Conservation (phyloP, 2,329 filamentous ascomycete genomes). For the Beauveria medogensis region DNA sequence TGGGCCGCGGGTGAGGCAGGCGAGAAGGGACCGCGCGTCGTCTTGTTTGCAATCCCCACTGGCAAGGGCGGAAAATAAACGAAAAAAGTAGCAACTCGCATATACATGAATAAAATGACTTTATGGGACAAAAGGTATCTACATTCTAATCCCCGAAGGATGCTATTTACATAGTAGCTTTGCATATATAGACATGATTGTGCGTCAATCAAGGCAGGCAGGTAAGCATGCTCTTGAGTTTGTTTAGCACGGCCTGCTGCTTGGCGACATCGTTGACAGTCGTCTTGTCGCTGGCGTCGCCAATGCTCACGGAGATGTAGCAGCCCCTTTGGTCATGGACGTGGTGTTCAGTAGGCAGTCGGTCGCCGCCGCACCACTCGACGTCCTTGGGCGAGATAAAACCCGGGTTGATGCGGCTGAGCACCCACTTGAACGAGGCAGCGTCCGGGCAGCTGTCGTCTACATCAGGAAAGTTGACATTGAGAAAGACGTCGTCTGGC, state of each 20-base stretch:
- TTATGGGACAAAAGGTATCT: not conserved
- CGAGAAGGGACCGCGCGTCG: conserved; percentile 38
- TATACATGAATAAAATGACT: conserved; percentile 5
- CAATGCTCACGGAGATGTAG: conserved; percentile 56
- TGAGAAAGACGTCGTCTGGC: conserved; percentile 52
- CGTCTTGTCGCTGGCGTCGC: conserved; percentile 50
- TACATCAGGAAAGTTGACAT: conserved; percentile 59
- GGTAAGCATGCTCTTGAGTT: conserved; percentile 23
- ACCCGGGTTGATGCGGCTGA: conserved; percentile 52
- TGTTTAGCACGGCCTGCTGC: conserved; percentile 24
- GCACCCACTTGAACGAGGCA: conserved; percentile 53
- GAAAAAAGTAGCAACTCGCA: not conserved
- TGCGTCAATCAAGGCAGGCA: conserved; percentile 16
- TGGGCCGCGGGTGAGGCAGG: conserved; percentile 43
- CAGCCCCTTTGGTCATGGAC: conserved; percentile 47
- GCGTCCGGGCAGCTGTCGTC: conserved; percentile 40
- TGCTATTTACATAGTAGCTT: not conserved
- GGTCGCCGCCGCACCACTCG: conserved; percentile 43
- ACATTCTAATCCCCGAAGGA: not conserved
- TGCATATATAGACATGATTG: not conserved
- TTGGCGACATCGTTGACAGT: conserved; percentile 30
- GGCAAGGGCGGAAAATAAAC: conserved; percentile 39
- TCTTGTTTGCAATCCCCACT: conserved; percentile 51
- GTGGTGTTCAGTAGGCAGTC: conserved; percentile 50
- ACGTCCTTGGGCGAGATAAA: conserved; percentile 47